phyloP scores from a whole-genome alignment of 139 green algal genomes.

The Nannochloris sp. region DNA sequence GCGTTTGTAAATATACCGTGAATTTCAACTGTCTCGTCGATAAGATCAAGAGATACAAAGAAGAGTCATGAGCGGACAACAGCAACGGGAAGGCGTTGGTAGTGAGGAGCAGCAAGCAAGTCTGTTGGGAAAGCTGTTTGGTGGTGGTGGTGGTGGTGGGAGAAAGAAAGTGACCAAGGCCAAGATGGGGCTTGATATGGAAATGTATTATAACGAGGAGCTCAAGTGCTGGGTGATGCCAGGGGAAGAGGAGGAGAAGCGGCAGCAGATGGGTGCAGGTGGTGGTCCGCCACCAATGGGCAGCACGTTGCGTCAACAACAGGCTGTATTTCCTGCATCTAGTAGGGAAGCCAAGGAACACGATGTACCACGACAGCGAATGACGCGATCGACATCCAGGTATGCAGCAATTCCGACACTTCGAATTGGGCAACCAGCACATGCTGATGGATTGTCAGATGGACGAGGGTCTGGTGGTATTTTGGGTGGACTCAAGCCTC shows the following conservation, averaged over 20 bases:
- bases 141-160: neutral
- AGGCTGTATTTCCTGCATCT: neutral
- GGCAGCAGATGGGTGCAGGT: neutral
- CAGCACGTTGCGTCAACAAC: too few relatives aligned
- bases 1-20: too few relatives aligned
- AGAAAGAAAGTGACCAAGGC: neutral
- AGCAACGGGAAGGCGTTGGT: neutral
- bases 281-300: neutral
- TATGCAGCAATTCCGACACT: slow-evolving; percentile 4
- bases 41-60: neutral
- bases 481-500: slow-evolving; percentile 9
- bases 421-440: too few relatives aligned
- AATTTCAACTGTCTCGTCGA: too few relatives aligned
- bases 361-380: neutral
- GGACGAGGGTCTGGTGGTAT: neutral
- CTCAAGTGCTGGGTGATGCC: slow-evolving; percentile 34
- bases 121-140: slow-evolving; percentile 9
- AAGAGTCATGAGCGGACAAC: neutral
- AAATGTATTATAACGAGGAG: slow-evolving; percentile 34
- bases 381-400: neutral
- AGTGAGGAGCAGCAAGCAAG: neutral
- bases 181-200: slow-evolving; percentile 19
- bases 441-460: neutral
- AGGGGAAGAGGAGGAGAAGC: slow-evolving; percentile 23
- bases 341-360: neutral